A percentile compares a stretch with the other conserved stretches of the same genome.
Conservation (phyloP, 495 filamentous ascomycete genomes). For the Letharia columbiana region DNA sequence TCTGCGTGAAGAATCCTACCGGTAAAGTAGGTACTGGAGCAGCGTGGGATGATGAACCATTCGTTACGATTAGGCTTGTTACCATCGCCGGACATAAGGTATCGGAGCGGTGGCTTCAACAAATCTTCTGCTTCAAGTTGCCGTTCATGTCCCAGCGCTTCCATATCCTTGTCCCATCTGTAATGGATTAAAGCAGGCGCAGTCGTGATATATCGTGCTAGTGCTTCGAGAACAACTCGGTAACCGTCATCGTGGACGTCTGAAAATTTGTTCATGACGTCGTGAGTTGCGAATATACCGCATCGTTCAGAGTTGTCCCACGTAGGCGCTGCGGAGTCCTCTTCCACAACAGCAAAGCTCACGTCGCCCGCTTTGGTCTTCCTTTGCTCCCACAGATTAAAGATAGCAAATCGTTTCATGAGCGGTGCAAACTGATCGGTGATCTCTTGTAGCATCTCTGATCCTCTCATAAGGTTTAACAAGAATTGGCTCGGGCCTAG, state of each 20-base stretch:
- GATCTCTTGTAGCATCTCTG: constrained; percentile 30
- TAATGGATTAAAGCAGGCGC: constrained; percentile 9
- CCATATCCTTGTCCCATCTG: constrained; percentile 10
- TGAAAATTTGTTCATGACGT: constrained; percentile 23
- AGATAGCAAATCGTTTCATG: constrained; percentile 31
- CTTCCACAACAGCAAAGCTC: constrained; percentile 31
- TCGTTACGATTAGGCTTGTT: constrained; percentile 6
- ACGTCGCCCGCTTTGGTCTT: constrained; percentile 22
- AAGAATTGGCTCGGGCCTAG: constrained; percentile 20
- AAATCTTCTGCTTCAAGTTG: constrained; percentile 15
- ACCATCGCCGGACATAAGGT: background rate
- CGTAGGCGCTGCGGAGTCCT: constrained; percentile 31
- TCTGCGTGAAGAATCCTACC: constrained; percentile 16
- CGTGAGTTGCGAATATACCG: constrained; percentile 29
- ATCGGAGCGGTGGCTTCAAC: constrained; percentile 9
- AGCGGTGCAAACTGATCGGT: constrained; percentile 34
- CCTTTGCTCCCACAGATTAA: constrained; percentile 34
- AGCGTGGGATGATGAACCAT: constrained; percentile 18
- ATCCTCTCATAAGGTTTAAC: constrained; percentile 21
- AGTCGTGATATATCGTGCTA: constrained; percentile 8
- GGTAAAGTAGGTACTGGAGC: constrained; percentile 19
- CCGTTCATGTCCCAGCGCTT: constrained; percentile 6
- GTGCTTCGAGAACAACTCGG: constrained; percentile 7
- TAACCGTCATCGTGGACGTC: constrained; percentile 15
- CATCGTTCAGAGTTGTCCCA: constrained; percentile 29